Base-by-base conservation (phyloP, 169 alveolate species). In the Ichthyophthirius multifiliis region DNA sequence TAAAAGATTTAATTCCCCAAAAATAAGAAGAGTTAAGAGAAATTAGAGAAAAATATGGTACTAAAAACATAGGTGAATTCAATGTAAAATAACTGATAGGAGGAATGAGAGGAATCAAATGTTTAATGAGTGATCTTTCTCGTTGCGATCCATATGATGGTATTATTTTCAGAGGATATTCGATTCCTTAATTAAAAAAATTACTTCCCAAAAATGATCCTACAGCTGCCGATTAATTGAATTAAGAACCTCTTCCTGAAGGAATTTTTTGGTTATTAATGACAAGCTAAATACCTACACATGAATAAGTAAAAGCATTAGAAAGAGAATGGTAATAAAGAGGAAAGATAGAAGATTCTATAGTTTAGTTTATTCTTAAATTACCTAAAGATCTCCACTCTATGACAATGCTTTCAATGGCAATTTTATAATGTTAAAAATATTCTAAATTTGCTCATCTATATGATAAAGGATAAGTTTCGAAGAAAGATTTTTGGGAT, bases 101-200 rank as follows among this genome's bases (percentile, higher is more conserved):
- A 18, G 99, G 99, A n/a, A 94, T 98, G 97, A 89, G 98, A 74
- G 98, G 98, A 37, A 86, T 96, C 79, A 86, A 92, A 13, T 98
- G 97, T 43, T 79, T 98, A 77, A 67, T 97, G 74, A 93, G 97
- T 16, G 99, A 98, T 65, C 96, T 99, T 23, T 96, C 99, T 5
- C 92, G 91, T 63, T 85, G 97, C 62, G 98, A 97, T 78, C 95
- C 98, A 6, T 83, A 71, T 75, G 74, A 86, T 45, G 99, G 99
- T 27, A 95, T 98, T 43, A 87, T 85, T 35, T 95, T 92, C 79
- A 88, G 99, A 75, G 99, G 97, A 12, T 79, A 84, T 67, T 67
- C 94, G 20, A 91, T 98, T 35, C 92, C 92, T 47, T 96, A 97
- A 83, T 74, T 95, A 43, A 78, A 88, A 73, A 87, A 77, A 73